These are phyloP conservation scores for Hydrangea macrophylla DNA, from an alignment of 148 eudicot genomes.

Conservation along the genomic window DNA sequence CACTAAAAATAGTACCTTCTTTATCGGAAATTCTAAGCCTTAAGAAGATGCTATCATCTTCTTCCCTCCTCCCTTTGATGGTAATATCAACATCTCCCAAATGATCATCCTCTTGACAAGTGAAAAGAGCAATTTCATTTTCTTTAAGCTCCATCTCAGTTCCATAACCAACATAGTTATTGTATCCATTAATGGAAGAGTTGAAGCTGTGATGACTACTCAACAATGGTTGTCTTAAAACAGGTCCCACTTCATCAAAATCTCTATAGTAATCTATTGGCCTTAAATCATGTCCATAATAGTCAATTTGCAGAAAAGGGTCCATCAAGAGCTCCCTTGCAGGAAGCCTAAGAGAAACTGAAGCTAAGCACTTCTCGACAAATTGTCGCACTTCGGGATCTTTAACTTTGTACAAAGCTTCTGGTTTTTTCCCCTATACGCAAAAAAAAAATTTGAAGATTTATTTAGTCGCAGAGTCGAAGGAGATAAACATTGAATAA, in stretches of 20 bases:
- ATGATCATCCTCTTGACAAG: slow-evolving; percentile 39
- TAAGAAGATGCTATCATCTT: slow-evolving; percentile 57
- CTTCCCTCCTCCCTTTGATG: slow-evolving; percentile 58
- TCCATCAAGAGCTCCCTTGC: slow-evolving; percentile 54
- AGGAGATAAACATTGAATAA: not conserved
- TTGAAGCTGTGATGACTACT: slow-evolving; percentile 17
- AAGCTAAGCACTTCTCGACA: slow-evolving; percentile 61
- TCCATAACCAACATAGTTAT: slow-evolving; percentile 35
- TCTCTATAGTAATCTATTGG: slow-evolving; percentile 29
- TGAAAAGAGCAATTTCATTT: slow-evolving; percentile 40
- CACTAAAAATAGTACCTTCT: slow-evolving; percentile 43
- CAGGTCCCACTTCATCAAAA: slow-evolving; percentile 26
- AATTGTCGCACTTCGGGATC: slow-evolving; percentile 51
- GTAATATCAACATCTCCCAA: slow-evolving; percentile 35
- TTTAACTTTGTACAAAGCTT: slow-evolving; percentile 43
- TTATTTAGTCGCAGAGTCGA: not conserved
- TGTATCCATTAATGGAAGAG: slow-evolving; percentile 28
- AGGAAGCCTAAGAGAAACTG: slow-evolving; percentile 42
- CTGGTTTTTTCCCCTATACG: slow-evolving; percentile 53
- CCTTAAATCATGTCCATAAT: slow-evolving; percentile 25
- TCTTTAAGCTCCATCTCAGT: slow-evolving; percentile 34
- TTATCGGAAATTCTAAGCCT: slow-evolving; percentile 62
- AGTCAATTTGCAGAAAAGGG: slow-evolving; percentile 52
- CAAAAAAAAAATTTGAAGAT: not conserved
- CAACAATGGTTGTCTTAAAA: slow-evolving; percentile 29